Evolutionary conservation across 2,329 filamentous ascomycete genomes (phyloP).

Genomic region (Neobulgaria alba): DNA sequence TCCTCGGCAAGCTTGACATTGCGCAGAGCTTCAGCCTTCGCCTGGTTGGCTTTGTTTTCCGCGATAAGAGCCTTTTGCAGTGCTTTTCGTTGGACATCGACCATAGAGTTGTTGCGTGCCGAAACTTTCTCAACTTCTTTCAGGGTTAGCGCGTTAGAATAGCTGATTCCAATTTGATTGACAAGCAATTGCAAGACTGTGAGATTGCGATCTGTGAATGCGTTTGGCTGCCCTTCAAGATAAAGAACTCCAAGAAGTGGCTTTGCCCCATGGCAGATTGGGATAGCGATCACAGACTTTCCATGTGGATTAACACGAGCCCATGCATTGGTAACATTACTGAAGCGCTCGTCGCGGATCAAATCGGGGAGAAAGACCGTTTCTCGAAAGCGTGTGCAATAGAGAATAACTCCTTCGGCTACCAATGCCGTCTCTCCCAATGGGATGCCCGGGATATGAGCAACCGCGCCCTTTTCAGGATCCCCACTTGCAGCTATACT

Average conservation of each 20-base stretch:
- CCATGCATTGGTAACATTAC: conserved; percentile 64
- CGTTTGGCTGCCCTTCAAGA: conserved; percentile 64
- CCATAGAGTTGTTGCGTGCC: conserved; percentile 70
- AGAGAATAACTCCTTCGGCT: conserved; percentile 69
- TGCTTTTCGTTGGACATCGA: conserved; percentile 66
- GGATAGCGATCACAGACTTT: conserved; percentile 70
- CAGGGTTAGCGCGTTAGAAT: conserved; percentile 58
- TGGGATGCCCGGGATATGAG: conserved; percentile 57
- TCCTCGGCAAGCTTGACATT: conserved; percentile 78
- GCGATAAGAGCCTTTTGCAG: conserved; percentile 63
- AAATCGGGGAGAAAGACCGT: conserved; percentile 67
- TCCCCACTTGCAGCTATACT: conserved; percentile 67
- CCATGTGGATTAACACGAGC: conserved; percentile 59
- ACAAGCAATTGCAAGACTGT: conserved; percentile 62
- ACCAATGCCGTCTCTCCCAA: conserved; percentile 58
- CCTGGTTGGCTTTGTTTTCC: conserved; percentile 67
- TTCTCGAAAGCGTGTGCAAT: conserved; percentile 69
- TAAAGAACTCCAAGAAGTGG: conserved; percentile 67
- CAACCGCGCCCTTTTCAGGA: conserved; percentile 57
- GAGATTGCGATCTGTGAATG: conserved; percentile 67
- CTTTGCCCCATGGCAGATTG: conserved; percentile 65
- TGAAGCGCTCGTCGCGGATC: conserved; percentile 67
- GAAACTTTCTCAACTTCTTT: conserved; percentile 70
- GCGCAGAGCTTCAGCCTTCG: conserved; percentile 66
- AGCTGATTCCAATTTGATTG: conserved; percentile 69